Percentiles rank a stretch among this genome's conserved stretches.
Evolutionary conservation across 495 filamentous ascomycete species (phyloP).

Genomic region (Lasiosphaeris hirsuta): DNA sequence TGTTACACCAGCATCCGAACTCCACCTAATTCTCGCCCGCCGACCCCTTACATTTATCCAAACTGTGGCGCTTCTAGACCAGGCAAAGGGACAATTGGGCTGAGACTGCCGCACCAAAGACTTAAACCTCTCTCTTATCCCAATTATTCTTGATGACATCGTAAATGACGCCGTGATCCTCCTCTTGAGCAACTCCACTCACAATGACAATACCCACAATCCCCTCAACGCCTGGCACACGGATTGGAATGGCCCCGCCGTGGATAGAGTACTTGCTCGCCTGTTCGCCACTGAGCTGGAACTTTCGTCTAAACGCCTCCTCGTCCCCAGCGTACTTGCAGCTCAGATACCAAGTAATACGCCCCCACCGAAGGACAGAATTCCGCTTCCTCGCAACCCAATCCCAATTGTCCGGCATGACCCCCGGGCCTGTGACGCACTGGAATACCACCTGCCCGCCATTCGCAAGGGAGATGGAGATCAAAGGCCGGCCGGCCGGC

Average conservation of each 20-base stretch:
- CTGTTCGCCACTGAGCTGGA: constrained; percentile 27
- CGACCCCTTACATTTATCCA: not conserved
- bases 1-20: not conserved
- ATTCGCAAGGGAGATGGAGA: constrained; percentile 62
- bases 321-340: constrained; percentile 59
- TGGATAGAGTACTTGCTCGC: constrained; percentile 68
- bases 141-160: constrained; percentile 57
- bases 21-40: no score
- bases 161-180: constrained; percentile 72
- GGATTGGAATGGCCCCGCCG: constrained; percentile 69
- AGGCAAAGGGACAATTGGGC: not conserved
- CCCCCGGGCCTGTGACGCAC: constrained; percentile 50
- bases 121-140: constrained; percentile 12
- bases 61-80: constrained; percentile 5
- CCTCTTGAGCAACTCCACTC: constrained; percentile 70
- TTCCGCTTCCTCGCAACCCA: constrained; percentile 59
- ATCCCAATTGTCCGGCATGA: constrained; percentile 58
- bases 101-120: no score
- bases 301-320: constrained; percentile 18
- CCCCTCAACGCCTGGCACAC: constrained; percentile 67
- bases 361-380: constrained; percentile 65
- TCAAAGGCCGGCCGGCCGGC: constrained; percentile 53
- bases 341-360: constrained; percentile 63
- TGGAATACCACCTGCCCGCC: constrained; percentile 50
- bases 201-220: constrained; percentile 71